A percentile compares a stretch with the other conserved stretches of the same genome.
Conservation (phyloP, 768 basidiomycete species). For the Trichaptum fuscoviolaceum region DNA sequence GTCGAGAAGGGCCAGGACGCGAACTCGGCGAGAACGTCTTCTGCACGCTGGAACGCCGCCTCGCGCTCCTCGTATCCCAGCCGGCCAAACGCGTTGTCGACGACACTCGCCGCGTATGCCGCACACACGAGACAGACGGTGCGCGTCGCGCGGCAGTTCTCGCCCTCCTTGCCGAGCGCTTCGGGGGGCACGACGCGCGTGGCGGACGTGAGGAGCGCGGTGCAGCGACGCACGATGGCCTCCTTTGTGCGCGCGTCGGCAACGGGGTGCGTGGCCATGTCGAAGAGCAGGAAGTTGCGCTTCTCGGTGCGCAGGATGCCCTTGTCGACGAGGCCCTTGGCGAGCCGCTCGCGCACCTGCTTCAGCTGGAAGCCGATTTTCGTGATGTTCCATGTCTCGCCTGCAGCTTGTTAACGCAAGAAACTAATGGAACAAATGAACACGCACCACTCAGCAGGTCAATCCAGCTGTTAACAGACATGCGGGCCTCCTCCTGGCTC, state of each 20-base stretch:
- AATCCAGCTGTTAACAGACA: constrained; percentile 88
- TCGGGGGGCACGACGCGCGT: constrained; percentile 73
- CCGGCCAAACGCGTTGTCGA: constrained; percentile 89
- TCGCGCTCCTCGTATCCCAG: constrained; percentile 92
- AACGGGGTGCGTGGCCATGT: constrained; percentile 99
- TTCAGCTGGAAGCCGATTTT: constrained; percentile 99
- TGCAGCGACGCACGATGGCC: constrained; percentile 68
- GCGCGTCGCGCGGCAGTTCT: constrained; percentile 73
- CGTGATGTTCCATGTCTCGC: constrained; percentile 99
- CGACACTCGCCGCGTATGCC: constrained; percentile 90
- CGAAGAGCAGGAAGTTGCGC: constrained; percentile 96
- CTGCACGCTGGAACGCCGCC: constrained; percentile 87
- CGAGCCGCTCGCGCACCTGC: constrained; percentile 95
- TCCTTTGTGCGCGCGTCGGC: constrained; percentile 92
- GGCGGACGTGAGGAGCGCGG: constrained; percentile 73
- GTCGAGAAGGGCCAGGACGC: constrained; percentile 73
- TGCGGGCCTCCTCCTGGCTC: constrained; percentile 48
- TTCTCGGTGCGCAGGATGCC: constrained; percentile 99
- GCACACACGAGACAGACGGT: constrained; percentile 86
- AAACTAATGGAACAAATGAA: neutral
- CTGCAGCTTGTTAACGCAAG: constrained; percentile 41
- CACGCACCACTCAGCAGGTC: constrained; percentile 87
- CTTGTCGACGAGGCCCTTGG: constrained; percentile 96
- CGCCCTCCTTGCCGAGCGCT: constrained; percentile 72
- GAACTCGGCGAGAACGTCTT: constrained; percentile 93